Evolutionary conservation across 2,329 filamentous ascomycete species (phyloP).

Genomic region (Pseudogymnoascus sp.): DNA sequence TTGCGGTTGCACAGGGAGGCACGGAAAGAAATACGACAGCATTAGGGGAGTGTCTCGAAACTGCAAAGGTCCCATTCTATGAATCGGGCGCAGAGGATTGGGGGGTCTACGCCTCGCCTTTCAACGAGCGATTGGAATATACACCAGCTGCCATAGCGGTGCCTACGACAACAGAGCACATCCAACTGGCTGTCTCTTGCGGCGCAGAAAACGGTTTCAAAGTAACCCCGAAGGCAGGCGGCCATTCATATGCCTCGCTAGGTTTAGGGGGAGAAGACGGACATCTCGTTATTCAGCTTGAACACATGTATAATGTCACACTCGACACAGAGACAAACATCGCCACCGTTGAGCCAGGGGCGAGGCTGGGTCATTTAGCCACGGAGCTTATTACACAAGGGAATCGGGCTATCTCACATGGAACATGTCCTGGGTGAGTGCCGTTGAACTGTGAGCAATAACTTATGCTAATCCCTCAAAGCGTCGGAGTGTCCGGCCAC

Average conservation of each 20-base stretch:
- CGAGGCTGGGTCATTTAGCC: slow-evolving; percentile 38
- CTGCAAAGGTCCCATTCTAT: not conserved
- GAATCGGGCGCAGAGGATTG: not conserved
- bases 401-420: slow-evolving; percentile 34
- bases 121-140: slow-evolving; percentile 18
- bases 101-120: slow-evolving; percentile 14
- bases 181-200: slow-evolving; percentile 38
- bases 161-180: slow-evolving; percentile 25
- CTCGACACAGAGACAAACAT: slow-evolving; percentile 21
- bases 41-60: not conserved
- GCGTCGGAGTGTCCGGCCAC: slow-evolving; percentile 39
- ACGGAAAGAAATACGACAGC: not conserved
- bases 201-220: slow-evolving; percentile 34
- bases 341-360: slow-evolving; percentile 33
- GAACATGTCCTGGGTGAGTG: slow-evolving; percentile 34
- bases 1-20: not conserved
- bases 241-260: slow-evolving; percentile 44
- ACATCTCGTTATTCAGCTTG: slow-evolving; percentile 34
- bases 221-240: slow-evolving; percentile 41
- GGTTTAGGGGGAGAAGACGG: slow-evolving; percentile 36
- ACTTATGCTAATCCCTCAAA: not conserved
- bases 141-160: slow-evolving; percentile 19
- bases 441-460: not conserved
- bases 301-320: slow-evolving; percentile 31
- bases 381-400: slow-evolving; percentile 29